Conservation (phyloP, 2,329 filamentous ascomycete species). For the Conoideocrella luteorostrata region DNA sequence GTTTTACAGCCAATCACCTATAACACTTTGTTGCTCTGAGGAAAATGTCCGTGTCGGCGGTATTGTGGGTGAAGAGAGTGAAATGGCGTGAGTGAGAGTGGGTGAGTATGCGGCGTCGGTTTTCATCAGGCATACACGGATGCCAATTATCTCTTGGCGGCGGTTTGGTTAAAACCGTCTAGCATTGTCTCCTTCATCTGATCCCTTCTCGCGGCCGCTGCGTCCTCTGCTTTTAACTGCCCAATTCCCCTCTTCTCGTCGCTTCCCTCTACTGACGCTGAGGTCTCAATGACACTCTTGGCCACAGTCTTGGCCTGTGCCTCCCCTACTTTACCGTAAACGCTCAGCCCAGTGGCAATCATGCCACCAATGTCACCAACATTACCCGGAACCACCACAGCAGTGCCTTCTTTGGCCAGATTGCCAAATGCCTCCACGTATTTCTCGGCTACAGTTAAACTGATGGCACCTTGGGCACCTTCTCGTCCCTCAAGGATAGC, state of each 20-base stretch:
- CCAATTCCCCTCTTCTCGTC: conserved; percentile 12
- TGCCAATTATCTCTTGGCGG: conserved; percentile 22
- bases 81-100: too few relatives aligned
- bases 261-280: conserved; percentile 14
- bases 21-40: too few relatives aligned
- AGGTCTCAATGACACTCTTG: conserved; percentile 36
- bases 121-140: too few relatives aligned
- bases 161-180: conserved; percentile 32
- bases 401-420: conserved; percentile 90
- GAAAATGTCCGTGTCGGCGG: too few relatives aligned
- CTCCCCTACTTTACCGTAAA: conserved; percentile 89
- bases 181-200: conserved; percentile 33
- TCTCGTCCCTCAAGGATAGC: conserved; percentile 67
- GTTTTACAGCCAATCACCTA: too few relatives aligned
- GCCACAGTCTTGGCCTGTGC: conserved; percentile 66
- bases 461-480: conserved; percentile 76
- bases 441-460: conserved; percentile 88
- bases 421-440: conserved; percentile 94
- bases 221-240: conserved; percentile 11
- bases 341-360: conserved; percentile 92
- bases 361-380: conserved; percentile 93
- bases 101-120: too few relatives aligned
- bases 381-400: conserved; percentile 92
- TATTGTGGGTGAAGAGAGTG: too few relatives aligned
- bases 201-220: conserved; percentile 12